Evolutionary conservation across 768 basidiomycete genomes (phyloP).

Genomic region (Leucocoprinus birnbaumii): DNA sequence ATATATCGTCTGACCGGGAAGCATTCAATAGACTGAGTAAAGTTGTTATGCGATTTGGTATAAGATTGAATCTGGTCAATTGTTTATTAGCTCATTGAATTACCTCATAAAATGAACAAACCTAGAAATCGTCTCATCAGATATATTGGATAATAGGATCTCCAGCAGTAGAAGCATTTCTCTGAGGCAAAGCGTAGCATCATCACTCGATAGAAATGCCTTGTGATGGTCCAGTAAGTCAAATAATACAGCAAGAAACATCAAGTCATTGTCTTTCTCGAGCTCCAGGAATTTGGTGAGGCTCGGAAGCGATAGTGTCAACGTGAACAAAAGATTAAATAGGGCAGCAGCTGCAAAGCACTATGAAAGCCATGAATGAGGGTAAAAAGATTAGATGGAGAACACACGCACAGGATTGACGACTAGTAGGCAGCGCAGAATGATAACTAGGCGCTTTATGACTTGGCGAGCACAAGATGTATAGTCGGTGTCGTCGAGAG

Average conservation of each 20-base stretch:
- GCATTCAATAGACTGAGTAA: conserved; percentile 47
- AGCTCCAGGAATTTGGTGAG: conserved; percentile 27
- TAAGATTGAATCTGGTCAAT: conserved; percentile 29
- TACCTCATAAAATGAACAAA: conserved; percentile 11
- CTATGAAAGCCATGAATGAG: conserved; percentile 28
- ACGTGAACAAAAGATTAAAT: conserved; percentile 46
- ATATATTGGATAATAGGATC: conserved; percentile 44
- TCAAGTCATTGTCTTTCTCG: conserved; percentile 21
- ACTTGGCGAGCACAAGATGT: conserved; percentile 25
- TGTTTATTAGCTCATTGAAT: neutral
- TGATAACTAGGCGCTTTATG: conserved; percentile 34
- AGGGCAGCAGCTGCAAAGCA: conserved; percentile 43
- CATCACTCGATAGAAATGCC: neutral
- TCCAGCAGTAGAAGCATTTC: conserved; percentile 47
- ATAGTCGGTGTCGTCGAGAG: conserved; percentile 29
- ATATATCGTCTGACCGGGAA: conserved; percentile 49
- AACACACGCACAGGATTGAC: conserved; percentile 37
- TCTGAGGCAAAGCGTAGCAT: conserved; percentile 18
- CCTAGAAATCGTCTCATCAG: conserved; percentile 40
- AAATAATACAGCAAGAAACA: conserved; percentile 25
- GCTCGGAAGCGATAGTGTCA: conserved; percentile 42
- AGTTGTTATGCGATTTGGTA: conserved; percentile 37
- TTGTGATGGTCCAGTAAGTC: neutral
- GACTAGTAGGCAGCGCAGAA: conserved; percentile 33
- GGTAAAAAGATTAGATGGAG: neutral